Base-by-base conservation (phyloP, 129 eudicot species). In the Lactuca sativa region DNA sequence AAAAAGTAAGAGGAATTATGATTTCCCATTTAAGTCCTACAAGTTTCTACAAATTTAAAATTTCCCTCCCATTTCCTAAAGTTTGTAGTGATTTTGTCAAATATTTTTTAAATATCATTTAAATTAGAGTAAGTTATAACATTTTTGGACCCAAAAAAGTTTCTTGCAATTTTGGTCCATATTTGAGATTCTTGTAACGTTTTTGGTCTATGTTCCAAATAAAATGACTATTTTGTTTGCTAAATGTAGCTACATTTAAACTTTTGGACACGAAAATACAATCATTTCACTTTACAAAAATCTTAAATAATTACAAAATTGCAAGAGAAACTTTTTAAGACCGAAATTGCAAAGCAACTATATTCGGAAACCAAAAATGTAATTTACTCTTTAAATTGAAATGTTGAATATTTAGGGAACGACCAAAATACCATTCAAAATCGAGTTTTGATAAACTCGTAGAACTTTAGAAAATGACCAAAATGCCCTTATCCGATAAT, bases 341-440 rank as follows among this genome's bases (percentile, higher is more conserved):
- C 52, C 52, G 12, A 12, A 47, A 47, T 10, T 47, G n/a, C 15
- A 47, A 2, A 47, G 12, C 52, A 12, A n/a, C 15, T 11, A 11
- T 47, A 12, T n/a, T 47, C 52, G 1, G 0, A 4, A 4, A 47
- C 52, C 52, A 47, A 47, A 43, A 47, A 3, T 47, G 52, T 47
- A 11, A 11, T 47, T 47, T 47, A 47, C 5, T 8, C 14, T 43
- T 43, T 1, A 52, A 37, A 0, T 31, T 33, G 52, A 17, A 70
- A 59, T 6, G 59, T 48, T 9, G 25, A n/a, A 10, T 33, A 17
- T 9, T 60, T 48, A 49, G 38, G 34, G 61, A 49, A 16, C 51
- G 77, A 62, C 62, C 38, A 52, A 62, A 49, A 72, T 52, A 9
- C 33, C 62, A 47, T 58, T 30, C 15, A 47, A 47, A 4, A 47